phyloP scores from a whole-genome alignment of 192 early-diverging fungal genomes.

The Backusella sp. region DNA sequence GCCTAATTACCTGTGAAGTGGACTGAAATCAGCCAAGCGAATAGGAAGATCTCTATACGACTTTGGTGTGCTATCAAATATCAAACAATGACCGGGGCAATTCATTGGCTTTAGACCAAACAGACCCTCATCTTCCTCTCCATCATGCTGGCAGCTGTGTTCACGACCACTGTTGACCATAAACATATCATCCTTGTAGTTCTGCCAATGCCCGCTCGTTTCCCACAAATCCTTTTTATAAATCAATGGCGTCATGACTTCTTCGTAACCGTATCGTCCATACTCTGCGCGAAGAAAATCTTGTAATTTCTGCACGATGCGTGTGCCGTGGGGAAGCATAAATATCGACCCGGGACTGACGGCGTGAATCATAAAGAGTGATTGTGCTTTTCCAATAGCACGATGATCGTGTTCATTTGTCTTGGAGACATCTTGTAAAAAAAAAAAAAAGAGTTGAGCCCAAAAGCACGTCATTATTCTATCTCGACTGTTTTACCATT shows the following conservation, averaged over 20 bases:
- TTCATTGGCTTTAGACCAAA: slow-evolving; percentile 98
- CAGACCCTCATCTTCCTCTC: slow-evolving; percentile 49
- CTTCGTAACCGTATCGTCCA: slow-evolving; percentile 71
- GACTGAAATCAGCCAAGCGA: slow-evolving; percentile 90
- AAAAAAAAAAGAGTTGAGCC: background rate
- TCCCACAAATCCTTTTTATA: slow-evolving; percentile 95
- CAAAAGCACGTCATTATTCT: background rate
- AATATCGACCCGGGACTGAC: slow-evolving; percentile 73
- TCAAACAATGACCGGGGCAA: slow-evolving; percentile 94
- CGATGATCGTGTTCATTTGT: slow-evolving; percentile 57
- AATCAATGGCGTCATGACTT: slow-evolving; percentile 90
- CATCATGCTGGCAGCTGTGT: slow-evolving; percentile 26
- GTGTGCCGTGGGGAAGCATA: slow-evolving; percentile 74
- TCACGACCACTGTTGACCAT: slow-evolving; percentile 45
- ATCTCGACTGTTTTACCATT: background rate
- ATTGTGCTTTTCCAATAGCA: slow-evolving; percentile 63
- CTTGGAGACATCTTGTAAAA: slow-evolving; percentile 24
- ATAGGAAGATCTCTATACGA: slow-evolving; percentile 91
- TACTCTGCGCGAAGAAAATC: slow-evolving; percentile 78
- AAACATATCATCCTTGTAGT: slow-evolving; percentile 96
- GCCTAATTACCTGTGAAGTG: slow-evolving; percentile 73
- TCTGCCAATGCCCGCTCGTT: slow-evolving; percentile 93
- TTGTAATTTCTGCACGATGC: slow-evolving; percentile 78
- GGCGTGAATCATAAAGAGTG: slow-evolving; percentile 69
- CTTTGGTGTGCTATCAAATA: slow-evolving; percentile 76